Evolutionary conservation across 2,329 filamentous ascomycete genomes (phyloP).

Genomic region (Alternaria viburni): DNA sequence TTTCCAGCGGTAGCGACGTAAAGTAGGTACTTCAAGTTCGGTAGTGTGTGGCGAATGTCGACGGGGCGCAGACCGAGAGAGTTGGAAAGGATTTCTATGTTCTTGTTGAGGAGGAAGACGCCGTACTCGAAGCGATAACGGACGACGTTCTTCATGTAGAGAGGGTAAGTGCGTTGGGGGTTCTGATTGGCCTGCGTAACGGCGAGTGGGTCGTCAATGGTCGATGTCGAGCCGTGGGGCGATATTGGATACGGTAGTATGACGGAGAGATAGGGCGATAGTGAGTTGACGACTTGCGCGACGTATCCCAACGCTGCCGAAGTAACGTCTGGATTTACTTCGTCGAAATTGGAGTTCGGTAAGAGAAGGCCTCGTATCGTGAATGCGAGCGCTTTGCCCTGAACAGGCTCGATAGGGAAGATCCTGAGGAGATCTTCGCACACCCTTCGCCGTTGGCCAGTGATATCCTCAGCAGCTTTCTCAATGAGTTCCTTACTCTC

Average conservation of each 20-base stretch:
- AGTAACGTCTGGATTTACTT: constrained; percentile 72
- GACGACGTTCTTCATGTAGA: constrained; percentile 73
- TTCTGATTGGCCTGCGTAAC: constrained; percentile 46
- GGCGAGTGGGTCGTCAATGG: constrained; percentile 75
- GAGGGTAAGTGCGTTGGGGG: constrained; percentile 66
- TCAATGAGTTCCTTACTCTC: constrained; percentile 62
- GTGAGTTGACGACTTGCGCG: constrained; percentile 73
- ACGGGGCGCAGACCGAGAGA: constrained; percentile 77
- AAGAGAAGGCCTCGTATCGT: constrained; percentile 80
- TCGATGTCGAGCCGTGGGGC: constrained; percentile 74
- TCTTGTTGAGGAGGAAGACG: constrained; percentile 95
- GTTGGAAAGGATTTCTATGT: constrained; percentile 75
- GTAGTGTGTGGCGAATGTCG: constrained; percentile 89
- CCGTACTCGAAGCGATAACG: constrained; percentile 95
- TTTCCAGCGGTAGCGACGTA: constrained; percentile 87
- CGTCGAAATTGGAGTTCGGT: constrained; percentile 80
- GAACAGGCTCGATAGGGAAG: constrained; percentile 77
- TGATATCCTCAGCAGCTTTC: constrained; percentile 69
- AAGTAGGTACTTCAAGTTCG: constrained; percentile 90
- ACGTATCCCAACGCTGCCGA: constrained; percentile 84
- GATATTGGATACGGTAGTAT: constrained; percentile 82
- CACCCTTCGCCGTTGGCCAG: constrained; percentile 85
- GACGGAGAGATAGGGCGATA: constrained; percentile 82
- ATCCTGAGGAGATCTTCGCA: constrained; percentile 81
- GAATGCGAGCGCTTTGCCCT: constrained; percentile 73